phyloP scores from a whole-genome alignment of 805 yeast genomes.

The Nakazawaea molendinolei region DNA sequence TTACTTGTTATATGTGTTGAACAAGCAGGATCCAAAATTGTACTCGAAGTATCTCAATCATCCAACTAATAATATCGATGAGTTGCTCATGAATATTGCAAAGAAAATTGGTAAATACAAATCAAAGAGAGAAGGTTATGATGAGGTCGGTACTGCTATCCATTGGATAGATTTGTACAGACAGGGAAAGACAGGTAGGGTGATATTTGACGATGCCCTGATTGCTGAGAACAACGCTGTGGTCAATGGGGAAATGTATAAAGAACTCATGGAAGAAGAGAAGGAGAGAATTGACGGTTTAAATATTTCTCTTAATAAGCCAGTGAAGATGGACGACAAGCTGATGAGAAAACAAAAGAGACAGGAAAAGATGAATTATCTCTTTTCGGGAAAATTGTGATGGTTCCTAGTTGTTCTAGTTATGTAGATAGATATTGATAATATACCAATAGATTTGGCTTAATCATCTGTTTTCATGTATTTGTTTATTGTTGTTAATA shows the following conservation, averaged over 20 bases:
- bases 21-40: slow-evolving; percentile 44
- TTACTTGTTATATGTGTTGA: slow-evolving; percentile 68
- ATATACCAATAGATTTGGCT: background rate
- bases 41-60: slow-evolving; percentile 40
- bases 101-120: slow-evolving; percentile 24
- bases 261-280: slow-evolving; percentile 13
- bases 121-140: slow-evolving; percentile 29
- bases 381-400: slow-evolving; percentile 4
- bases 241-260: slow-evolving; percentile 11
- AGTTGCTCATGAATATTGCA: slow-evolving; percentile 45
- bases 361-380: slow-evolving; percentile 6
- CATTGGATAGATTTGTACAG: slow-evolving; percentile 59
- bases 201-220: slow-evolving; percentile 24
- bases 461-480: too few species aligned
- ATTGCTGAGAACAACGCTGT: slow-evolving; percentile 11
- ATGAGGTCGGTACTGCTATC: slow-evolving; percentile 55
- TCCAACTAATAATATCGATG: slow-evolving; percentile 71
- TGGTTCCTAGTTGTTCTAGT: background rate
- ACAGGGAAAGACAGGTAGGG: slow-evolving; percentile 40
- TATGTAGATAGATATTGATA: background rate
- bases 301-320: slow-evolving; percentile 2
- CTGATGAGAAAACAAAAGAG: slow-evolving; percentile 2
- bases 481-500: too few species aligned
- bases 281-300: slow-evolving; percentile 14
- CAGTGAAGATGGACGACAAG: background rate